These are phyloP conservation scores for Scheffersomyces illinoinensis DNA, from an alignment of 1,139 yeast genomes.

Conservation along the genomic window DNA sequence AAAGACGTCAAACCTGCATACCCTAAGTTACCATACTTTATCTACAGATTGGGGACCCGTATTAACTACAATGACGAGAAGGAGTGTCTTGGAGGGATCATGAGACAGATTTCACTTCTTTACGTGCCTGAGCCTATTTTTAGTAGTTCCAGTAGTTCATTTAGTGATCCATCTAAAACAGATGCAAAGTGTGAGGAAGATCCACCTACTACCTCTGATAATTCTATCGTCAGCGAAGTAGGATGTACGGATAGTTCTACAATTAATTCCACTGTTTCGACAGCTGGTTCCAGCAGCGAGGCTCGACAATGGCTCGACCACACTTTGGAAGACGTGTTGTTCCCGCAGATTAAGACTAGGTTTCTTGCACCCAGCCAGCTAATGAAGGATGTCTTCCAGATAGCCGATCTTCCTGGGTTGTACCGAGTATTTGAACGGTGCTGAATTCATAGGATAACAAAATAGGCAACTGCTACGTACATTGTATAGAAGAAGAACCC, in stretches of 20 bases:
- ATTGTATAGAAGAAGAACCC: not conserved
- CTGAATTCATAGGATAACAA: conserved; percentile 20
- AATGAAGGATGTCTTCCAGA: conserved; percentile 63
- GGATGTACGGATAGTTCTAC: not conserved
- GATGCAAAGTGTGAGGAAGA: conserved; percentile 4
- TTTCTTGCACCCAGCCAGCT: conserved; percentile 65
- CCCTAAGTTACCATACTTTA: conserved; percentile 64
- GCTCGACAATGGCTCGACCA: conserved; percentile 25
- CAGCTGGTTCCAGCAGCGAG: conserved; percentile 5
- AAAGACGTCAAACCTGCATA: conserved; percentile 63
- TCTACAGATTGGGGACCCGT: conserved; percentile 58
- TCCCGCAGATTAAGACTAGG: conserved; percentile 65
- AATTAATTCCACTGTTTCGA: not conserved
- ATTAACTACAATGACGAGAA: conserved; percentile 70
- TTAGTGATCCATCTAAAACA: conserved; percentile 14
- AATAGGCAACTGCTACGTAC: not conserved
- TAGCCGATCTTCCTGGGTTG: conserved; percentile 89
- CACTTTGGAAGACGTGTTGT: conserved; percentile 55
- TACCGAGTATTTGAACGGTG: conserved; percentile 94
- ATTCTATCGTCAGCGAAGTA: not conserved
- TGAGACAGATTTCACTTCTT: conserved; percentile 69
- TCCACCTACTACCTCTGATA: not conserved
- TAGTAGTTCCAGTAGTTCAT: conserved; percentile 8
- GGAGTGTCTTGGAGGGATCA: conserved; percentile 62
- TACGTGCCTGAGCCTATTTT: conserved; percentile 63